These are phyloP conservation scores for Pyrenula massariospora DNA, from an alignment of 495 filamentous ascomycete genomes.

Conservation along the genomic window DNA sequence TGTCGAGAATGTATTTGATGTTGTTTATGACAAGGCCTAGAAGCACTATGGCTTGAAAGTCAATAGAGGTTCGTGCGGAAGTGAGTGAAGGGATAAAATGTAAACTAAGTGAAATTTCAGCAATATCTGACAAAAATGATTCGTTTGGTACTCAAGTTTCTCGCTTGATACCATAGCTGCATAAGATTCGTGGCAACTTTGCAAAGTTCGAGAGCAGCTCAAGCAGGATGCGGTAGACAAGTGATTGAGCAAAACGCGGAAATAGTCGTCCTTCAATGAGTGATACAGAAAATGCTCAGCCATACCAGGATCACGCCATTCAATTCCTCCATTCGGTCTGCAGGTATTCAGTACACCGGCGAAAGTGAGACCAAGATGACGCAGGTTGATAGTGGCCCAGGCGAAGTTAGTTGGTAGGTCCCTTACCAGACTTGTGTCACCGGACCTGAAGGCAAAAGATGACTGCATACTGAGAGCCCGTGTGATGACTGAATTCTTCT, in stretches of 20 bases:
- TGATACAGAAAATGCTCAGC: background rate
- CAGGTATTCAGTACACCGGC: constrained; percentile 41
- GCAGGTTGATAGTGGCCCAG: constrained; percentile 60
- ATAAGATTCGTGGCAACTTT: too few relatives aligned
- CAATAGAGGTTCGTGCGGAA: constrained; percentile 4
- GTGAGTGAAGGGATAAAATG: background rate
- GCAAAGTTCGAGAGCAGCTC: too few relatives aligned
- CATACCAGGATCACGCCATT: constrained; percentile 55
- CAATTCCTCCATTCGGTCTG: constrained; percentile 30
- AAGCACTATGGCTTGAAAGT: constrained; percentile 18
- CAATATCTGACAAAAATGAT: too few relatives aligned
- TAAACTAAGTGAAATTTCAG: too few relatives aligned
- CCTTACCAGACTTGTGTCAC: constrained; percentile 34
- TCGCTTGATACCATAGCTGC: too few relatives aligned
- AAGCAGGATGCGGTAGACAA: too few relatives aligned
- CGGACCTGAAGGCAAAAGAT: constrained; percentile 52
- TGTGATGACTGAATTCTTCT: constrained; percentile 54
- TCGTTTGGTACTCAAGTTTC: too few relatives aligned
- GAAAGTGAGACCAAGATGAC: constrained; percentile 57
- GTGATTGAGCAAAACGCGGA: background rate
- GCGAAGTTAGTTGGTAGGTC: constrained; percentile 56
- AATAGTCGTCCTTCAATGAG: background rate
- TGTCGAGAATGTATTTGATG: constrained; percentile 53
- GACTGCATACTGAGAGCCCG: constrained; percentile 59
- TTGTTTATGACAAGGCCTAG: constrained; percentile 30